Evolutionary conservation across 805 yeast genomes (phyloP).

Genomic region (Grigorovia transvaalensis): DNA sequence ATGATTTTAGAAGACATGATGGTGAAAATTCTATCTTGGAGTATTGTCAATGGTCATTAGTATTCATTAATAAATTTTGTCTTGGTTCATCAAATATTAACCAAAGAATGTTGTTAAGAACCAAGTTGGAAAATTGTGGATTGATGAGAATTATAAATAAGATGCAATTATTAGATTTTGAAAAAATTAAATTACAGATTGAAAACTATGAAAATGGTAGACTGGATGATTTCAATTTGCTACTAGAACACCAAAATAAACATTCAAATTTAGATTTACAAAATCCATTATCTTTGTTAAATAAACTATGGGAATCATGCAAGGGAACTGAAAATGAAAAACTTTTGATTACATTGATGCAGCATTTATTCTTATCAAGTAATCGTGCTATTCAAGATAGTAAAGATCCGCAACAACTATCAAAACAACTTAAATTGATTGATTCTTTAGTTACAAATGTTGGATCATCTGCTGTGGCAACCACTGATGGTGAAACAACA

Average conservation of each 20-base stretch:
- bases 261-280: conserved; percentile 32
- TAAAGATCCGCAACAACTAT: conserved; percentile 20
- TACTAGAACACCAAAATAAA: conserved; percentile 16
- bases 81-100: conserved; percentile 19
- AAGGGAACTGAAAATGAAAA: conserved; percentile 46
- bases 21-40: conserved; percentile 34
- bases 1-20: conserved; percentile 46
- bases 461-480: conserved; percentile 36
- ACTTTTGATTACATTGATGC: conserved; percentile 39
- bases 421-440: conserved; percentile 39
- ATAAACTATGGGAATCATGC: conserved; percentile 39
- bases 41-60: conserved; percentile 25
- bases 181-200: conserved; percentile 55
- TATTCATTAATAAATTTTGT: conserved; percentile 26
- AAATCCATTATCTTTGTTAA: conserved; percentile 59
- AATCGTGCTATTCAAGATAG: conserved; percentile 17
- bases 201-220: conserved; percentile 44
- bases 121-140: conserved; percentile 26
- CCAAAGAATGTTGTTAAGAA: conserved; percentile 26
- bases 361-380: conserved; percentile 26
- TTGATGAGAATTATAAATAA: conserved; percentile 28
- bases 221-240: conserved; percentile 25
- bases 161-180: conserved; percentile 49
- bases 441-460: conserved; percentile 66
- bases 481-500: conserved; percentile 46